Evolutionary conservation across 768 basidiomycete genomes (phyloP).

Genomic region (Trametes sanguinea): DNA sequence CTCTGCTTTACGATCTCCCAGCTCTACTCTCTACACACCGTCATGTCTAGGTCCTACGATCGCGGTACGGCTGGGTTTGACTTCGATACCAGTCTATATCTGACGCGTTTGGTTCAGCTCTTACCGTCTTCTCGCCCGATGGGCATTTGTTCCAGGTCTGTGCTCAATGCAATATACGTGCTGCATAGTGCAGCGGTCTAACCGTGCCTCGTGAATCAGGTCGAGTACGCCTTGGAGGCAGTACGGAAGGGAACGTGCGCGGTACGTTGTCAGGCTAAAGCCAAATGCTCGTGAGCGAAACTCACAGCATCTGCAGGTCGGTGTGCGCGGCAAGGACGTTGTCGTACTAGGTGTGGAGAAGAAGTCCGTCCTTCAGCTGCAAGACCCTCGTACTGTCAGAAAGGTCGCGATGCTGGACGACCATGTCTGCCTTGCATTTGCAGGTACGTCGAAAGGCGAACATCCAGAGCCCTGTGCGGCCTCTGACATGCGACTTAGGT

Average conservation of each 20-base stretch:
- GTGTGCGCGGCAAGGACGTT: constrained; percentile 91
- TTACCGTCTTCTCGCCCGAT: constrained; percentile 98
- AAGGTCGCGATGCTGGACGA: constrained; percentile 99
- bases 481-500: constrained; percentile 48
- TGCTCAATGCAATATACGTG: not conserved
- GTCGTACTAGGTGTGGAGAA: constrained; percentile 99
- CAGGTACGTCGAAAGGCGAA: constrained; percentile 58
- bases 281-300: not conserved
- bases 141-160: constrained; percentile 96
- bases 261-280: constrained; percentile 45
- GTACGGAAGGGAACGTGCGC: constrained; percentile 97
- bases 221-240: constrained; percentile 98
- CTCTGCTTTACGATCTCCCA: constrained; percentile 19
- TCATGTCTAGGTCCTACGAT: constrained; percentile 95
- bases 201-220: constrained; percentile 50
- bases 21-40: not conserved
- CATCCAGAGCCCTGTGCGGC: constrained; percentile 1
- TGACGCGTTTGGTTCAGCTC: constrained; percentile 50
- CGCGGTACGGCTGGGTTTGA: constrained; percentile 59
- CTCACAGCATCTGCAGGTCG: constrained; percentile 60
- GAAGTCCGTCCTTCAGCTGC: constrained; percentile 95
- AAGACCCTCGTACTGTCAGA: constrained; percentile 95
- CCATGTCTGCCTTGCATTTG: constrained; percentile 95
- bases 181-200: not conserved
- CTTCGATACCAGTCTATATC: constrained; percentile 12